phyloP scores from a whole-genome alignment of 2,329 filamentous ascomycete genomes.

The Apiospora malaysiana region DNA sequence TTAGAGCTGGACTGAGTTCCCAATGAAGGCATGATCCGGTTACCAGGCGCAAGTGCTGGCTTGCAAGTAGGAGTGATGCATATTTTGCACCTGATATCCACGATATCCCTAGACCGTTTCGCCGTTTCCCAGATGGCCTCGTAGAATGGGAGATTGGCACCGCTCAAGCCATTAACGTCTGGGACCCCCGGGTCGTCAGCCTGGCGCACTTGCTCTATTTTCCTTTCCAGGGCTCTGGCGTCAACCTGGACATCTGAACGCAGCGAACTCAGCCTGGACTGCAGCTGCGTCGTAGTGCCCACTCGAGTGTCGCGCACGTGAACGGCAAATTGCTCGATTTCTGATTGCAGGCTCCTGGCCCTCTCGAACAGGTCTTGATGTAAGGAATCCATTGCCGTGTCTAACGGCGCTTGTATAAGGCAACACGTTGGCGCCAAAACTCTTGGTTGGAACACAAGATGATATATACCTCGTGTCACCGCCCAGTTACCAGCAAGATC shows the following conservation, averaged over 20 bases:
- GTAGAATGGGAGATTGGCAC: conserved; percentile 37
- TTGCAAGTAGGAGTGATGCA: conserved; percentile 33
- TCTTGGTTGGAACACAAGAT: too few species aligned
- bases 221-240: conserved; percentile 16
- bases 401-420: too few species aligned
- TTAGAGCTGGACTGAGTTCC: conserved; percentile 32
- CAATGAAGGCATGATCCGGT: conserved; percentile 37
- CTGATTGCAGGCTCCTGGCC: conserved; percentile 20
- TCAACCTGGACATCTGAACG: conserved; percentile 21
- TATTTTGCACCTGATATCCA: conserved; percentile 37
- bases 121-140: conserved; percentile 39
- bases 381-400: background rate
- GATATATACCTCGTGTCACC: too few species aligned
- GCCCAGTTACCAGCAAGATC: too few species aligned
- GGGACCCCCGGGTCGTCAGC: background rate
- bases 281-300: background rate
- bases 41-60: conserved; percentile 37
- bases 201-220: background rate
- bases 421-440: too few species aligned
- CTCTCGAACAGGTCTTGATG: conserved; percentile 13
- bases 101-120: conserved; percentile 36
- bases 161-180: background rate
- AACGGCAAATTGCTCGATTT: conserved; percentile 23
- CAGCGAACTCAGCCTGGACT: conserved; percentile 17
- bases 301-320: conserved; percentile 18